Evolutionary conservation across 805 yeast species (phyloP).

Genomic region (Saturnispora quitensis): DNA sequence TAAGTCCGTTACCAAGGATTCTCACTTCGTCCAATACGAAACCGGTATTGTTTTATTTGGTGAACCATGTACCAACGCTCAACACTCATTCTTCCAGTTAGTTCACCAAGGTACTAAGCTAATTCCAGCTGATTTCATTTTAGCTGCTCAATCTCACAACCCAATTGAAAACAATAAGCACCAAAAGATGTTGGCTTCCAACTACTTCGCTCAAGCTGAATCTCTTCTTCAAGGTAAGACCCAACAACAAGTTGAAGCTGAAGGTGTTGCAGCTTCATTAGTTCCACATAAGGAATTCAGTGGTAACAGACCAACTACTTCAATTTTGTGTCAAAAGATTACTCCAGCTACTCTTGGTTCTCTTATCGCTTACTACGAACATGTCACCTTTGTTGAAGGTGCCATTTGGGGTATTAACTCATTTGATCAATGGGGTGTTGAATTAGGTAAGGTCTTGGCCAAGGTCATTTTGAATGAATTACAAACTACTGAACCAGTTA

Average conservation of each 20-base stretch:
- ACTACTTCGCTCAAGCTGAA: slow-evolving; percentile 97
- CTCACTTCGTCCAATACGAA: slow-evolving; percentile 84
- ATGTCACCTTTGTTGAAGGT: slow-evolving; percentile 95
- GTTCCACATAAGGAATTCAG: slow-evolving; percentile 94
- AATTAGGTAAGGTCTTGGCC: slow-evolving; percentile 95
- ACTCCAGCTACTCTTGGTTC: slow-evolving; percentile 97
- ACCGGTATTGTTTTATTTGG: slow-evolving; percentile 95
- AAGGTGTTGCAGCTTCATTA: slow-evolving; percentile 73
- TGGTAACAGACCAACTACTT: slow-evolving; percentile 98
- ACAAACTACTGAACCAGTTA: slow-evolving; percentile 46
- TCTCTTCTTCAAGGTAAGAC: slow-evolving; percentile 96
- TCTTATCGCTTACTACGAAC: slow-evolving; percentile 96
- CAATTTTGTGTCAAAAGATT: slow-evolving; percentile 89
- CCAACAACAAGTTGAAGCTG: slow-evolving; percentile 71
- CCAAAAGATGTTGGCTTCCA: slow-evolving; percentile 97
- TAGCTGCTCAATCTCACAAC: slow-evolving; percentile 97
- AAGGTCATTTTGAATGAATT: slow-evolving; percentile 90
- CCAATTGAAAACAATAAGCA: slow-evolving; percentile 91
- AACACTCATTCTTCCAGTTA: slow-evolving; percentile 98
- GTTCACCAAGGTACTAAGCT: slow-evolving; percentile 98
- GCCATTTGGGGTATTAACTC: slow-evolving; percentile 99
- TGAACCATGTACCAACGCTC: slow-evolving; percentile 98
- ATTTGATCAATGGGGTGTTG: slow-evolving; percentile 99
- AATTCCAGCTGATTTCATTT: slow-evolving; percentile 92
- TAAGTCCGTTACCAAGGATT: slow-evolving; percentile 91